Percentiles rank a stretch among this genome's conserved stretches.
Evolutionary conservation across 2,329 filamentous ascomycete species (phyloP).

Genomic region (Pseudogymnoascus sp.): DNA sequence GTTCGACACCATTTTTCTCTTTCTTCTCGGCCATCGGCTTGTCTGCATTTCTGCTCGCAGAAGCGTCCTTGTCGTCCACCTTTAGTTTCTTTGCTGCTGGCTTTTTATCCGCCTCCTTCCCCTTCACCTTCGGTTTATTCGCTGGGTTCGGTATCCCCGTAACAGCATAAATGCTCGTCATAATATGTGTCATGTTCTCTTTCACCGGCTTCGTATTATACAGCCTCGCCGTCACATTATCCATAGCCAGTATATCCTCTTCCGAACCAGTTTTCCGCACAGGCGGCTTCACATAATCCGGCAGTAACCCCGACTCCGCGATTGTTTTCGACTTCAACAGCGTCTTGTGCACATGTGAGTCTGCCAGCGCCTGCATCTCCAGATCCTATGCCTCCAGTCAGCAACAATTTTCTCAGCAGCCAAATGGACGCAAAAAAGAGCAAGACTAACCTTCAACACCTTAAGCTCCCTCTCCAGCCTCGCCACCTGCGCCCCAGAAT

Average conservation of each 20-base stretch:
- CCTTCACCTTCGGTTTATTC: constrained; percentile 4
- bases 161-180: constrained; percentile 25
- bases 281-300: constrained; percentile 28
- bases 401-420: not conserved
- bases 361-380: constrained; percentile 38
- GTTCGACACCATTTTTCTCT: constrained; percentile 17
- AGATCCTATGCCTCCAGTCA: constrained; percentile 29
- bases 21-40: constrained; percentile 14
- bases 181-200: constrained; percentile 36
- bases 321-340: constrained; percentile 44
- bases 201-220: constrained; percentile 46
- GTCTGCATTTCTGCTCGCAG: not conserved
- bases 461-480: constrained; percentile 56
- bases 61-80: not conserved
- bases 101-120: not conserved
- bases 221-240: constrained; percentile 47
- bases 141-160: constrained; percentile 25
- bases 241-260: constrained; percentile 29
- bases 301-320: constrained; percentile 37
- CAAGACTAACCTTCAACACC: constrained; percentile 38
- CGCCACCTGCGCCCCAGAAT: constrained; percentile 33
- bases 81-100: not conserved
- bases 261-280: constrained; percentile 26
- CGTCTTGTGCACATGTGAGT: constrained; percentile 42
- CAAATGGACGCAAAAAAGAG: too few relatives aligned